Evolutionary conservation across 257 asterid species (phyloP), one percentile per base, ranked within the genome.

Genomic region (Linaria vulgaris): DNA sequence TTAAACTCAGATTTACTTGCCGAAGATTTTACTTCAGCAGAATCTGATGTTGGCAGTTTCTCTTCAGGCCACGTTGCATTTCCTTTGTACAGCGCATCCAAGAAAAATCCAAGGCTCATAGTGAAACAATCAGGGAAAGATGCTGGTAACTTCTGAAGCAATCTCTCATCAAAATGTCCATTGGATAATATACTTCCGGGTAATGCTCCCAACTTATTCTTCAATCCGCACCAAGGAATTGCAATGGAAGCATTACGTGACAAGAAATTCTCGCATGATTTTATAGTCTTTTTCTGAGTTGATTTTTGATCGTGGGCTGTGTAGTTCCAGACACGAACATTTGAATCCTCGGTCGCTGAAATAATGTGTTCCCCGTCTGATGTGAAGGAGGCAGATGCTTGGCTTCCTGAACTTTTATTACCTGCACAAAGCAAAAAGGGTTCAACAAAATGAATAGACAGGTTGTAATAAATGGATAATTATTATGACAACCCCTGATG

Each of bases 1-100:
- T 85, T 87, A 61, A 81, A 85, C 61, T 87, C 95, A 0, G 96
- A 78, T 69, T 79, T 90, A 34, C 77, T 20, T 5, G 72, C 61
- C 0, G 81, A 59, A 0, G 86, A 83, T 22, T 80, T 76, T 16
- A 60, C 61, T 0, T 82, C 69, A 5, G 59, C 27, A 0, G 76
- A 69, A 34, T 76, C 71, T 1, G 76, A 59, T 59, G 78, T 68
- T 1, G 76, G 79, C 21, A 90, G 73, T 50, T 74, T 85, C 71
- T 90, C 97, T 74, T 85, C 95, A 0, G 97, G 97, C 95, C 95
- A 90, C 7, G 96, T 87, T 0, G 96, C 82, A 4, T 94, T 27
- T 49, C 82, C 88, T 70, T 71, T 80, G 70, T 81, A 64, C 17
- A 85, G 16, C 12, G 87, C 74, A 17, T 89, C 97, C 69, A 84